Evolutionary conservation across 139 green algal genomes (phyloP), one percentile per base, ranked within the genome.

Genomic region (Klebsormidium nitens): DNA sequence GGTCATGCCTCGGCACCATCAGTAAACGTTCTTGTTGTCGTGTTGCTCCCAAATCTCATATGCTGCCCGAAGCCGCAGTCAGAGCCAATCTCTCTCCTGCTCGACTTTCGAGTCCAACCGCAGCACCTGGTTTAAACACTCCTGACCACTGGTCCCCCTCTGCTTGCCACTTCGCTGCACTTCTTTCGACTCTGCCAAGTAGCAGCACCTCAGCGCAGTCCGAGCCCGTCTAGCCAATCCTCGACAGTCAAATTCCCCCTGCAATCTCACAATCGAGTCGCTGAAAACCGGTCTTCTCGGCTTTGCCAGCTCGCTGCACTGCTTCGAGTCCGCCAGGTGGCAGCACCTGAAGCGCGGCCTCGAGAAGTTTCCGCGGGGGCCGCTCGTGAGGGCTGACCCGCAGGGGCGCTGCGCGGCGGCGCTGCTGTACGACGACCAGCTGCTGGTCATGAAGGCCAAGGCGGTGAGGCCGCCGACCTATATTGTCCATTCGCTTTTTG

Each of bases 351-450:
- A 74, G 44, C 11, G 67, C 14, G 71, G 71, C 37, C 31, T 40
- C 5, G 42, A 35, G 47, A 50, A 37, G 8, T 78, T 78, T 62
- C 66, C 87, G 0, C 64, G 77, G 14, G 74, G 74, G 19, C 90
- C 90, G 3, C 71, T 85, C 26, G 83, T 81, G 3, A 47, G 82
- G 2, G 64, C 80, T 0, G 90, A 95, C 74, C 84, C 85, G 11
- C 74, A 85, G 70, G 90, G 89, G 5, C 77, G 91, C 14, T 97
- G 91, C 76, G 88, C 85, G 3, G 89, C 89, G 19, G 81, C 92
- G 36, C 37, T 93, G 32, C 52, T 97, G 26, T 58, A 32, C 34
- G 5, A 64, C 31, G 26, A 52, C 36, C 66, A 66, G 31, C 5
- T 70, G 57, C 40, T 39, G 73, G 29, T 68, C 47, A 36, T 73